These are phyloP conservation scores for Closterium sp. DNA, from an alignment of 139 green algal species.

Conservation along the genomic window DNA sequence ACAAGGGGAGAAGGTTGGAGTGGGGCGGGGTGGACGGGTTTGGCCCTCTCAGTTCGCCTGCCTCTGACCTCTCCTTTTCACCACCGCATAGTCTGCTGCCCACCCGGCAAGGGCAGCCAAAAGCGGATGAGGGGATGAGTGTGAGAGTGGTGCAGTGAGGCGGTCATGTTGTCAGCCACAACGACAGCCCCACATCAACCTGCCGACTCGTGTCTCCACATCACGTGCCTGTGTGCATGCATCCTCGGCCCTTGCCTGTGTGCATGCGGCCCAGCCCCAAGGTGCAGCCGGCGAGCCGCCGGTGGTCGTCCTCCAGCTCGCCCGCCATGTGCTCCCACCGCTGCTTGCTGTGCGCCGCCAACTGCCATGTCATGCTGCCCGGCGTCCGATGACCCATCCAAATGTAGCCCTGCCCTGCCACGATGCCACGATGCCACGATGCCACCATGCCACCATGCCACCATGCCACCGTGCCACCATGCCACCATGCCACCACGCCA, in stretches of 20 bases:
- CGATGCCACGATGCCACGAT: not conserved
- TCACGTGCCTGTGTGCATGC: not conserved
- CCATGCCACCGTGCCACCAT: not conserved
- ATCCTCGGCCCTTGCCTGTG: conserved; percentile 10
- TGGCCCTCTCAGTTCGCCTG: not conserved
- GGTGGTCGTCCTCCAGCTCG: not conserved
- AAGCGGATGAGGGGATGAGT: too few relatives aligned
- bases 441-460: too few relatives aligned
- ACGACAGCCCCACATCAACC: too few relatives aligned
- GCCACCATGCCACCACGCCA: too few relatives aligned
- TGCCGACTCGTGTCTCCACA: not conserved
- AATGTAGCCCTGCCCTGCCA: conserved; percentile 45
- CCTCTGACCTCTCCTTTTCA: too few relatives aligned
- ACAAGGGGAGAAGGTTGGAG: not conserved
- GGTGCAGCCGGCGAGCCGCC: not conserved
- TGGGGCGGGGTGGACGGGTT: too few relatives aligned
- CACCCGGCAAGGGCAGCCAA: too few relatives aligned
- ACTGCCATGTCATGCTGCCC: not conserved
- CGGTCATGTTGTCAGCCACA: not conserved
- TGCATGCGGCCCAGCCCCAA: conserved; percentile 1
- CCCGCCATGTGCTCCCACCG: conserved; percentile 30
- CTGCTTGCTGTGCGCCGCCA: conserved; percentile 16
- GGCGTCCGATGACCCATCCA: conserved; percentile 29
- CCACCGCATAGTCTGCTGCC: too few relatives aligned
- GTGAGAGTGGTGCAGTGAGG: not conserved